Evolutionary conservation across 2,329 filamentous ascomycete genomes (phyloP).

Genomic region (Paracoccidioides lutzii): DNA sequence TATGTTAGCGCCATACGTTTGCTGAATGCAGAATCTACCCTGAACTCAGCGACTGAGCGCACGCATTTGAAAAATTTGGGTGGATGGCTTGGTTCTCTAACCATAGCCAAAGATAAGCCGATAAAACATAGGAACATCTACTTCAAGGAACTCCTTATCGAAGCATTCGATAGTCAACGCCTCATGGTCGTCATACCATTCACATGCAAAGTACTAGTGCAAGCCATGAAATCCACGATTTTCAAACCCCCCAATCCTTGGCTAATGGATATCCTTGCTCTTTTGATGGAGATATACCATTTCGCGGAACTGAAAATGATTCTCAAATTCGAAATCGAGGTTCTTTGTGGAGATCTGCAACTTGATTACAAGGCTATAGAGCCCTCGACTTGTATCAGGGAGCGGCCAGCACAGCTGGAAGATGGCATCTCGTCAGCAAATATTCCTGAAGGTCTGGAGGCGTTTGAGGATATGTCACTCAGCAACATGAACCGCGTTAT

Average conservation of each 20-base stretch:
- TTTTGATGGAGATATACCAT: constrained; percentile 88
- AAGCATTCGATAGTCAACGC: constrained; percentile 85
- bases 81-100: constrained; percentile 84
- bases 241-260: constrained; percentile 94
- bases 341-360: constrained; percentile 81
- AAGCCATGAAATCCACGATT: constrained; percentile 71
- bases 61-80: constrained; percentile 86
- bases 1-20: constrained; percentile 75
- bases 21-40: constrained; percentile 77
- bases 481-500: constrained; percentile 59
- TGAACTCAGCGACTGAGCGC: constrained; percentile 73
- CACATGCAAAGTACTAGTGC: constrained; percentile 86
- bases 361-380: constrained; percentile 89
- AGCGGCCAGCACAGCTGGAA: constrained; percentile 53
- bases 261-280: constrained; percentile 88
- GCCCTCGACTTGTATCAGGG: constrained; percentile 73
- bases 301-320: constrained; percentile 89
- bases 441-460: constrained; percentile 56
- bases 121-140: constrained; percentile 95
- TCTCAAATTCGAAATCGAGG: constrained; percentile 96
- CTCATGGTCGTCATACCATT: constrained; percentile 90
- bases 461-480: constrained; percentile 70
- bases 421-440: constrained; percentile 40
- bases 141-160: constrained; percentile 88
- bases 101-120: constrained; percentile 82